Percentiles rank a stretch among this genome's conserved stretches.
Evolutionary conservation across 164 flowering plant species (phyloP).

Genomic region (Magnolia officinalis): DNA sequence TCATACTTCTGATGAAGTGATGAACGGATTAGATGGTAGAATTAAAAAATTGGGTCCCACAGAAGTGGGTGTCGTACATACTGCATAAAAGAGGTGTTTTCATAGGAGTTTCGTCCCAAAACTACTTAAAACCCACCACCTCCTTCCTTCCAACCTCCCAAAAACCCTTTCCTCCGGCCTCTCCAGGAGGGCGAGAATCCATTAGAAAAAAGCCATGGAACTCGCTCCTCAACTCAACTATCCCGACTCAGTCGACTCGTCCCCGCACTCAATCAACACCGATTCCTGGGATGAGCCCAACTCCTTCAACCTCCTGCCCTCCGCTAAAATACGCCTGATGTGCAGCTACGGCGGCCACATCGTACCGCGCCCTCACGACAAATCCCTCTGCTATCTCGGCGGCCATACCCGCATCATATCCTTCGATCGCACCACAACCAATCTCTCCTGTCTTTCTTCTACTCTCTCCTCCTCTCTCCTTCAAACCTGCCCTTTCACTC

Average conservation of each 20-base stretch:
- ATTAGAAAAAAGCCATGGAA: not conserved
- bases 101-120: too few relatives aligned
- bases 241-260: slow-evolving; percentile 56
- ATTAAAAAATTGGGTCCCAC: too few relatives aligned
- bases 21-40: too few relatives aligned
- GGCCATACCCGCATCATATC: slow-evolving; percentile 62
- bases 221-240: slow-evolving; percentile 15
- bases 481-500: slow-evolving; percentile 40
- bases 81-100: too few relatives aligned
- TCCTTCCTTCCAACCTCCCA: not conserved
- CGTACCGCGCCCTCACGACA: slow-evolving; percentile 87
- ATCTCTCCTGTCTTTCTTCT: slow-evolving; percentile 51
- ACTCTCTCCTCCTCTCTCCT: slow-evolving; percentile 59
- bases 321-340: slow-evolving; percentile 43
- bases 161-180: not conserved
- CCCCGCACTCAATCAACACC: slow-evolving; percentile 55
- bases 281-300: slow-evolving; percentile 47
- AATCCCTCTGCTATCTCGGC: slow-evolving; percentile 78
- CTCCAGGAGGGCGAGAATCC: too few relatives aligned
- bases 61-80: too few relatives aligned
- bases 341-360: slow-evolving; percentile 83
- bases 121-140: not conserved
- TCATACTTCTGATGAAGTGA: too few relatives aligned
- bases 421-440: not conserved
- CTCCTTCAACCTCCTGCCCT: slow-evolving; percentile 4